Conservation (phyloP, 345 rosid species). For the Rhizophora apiculata region DNA sequence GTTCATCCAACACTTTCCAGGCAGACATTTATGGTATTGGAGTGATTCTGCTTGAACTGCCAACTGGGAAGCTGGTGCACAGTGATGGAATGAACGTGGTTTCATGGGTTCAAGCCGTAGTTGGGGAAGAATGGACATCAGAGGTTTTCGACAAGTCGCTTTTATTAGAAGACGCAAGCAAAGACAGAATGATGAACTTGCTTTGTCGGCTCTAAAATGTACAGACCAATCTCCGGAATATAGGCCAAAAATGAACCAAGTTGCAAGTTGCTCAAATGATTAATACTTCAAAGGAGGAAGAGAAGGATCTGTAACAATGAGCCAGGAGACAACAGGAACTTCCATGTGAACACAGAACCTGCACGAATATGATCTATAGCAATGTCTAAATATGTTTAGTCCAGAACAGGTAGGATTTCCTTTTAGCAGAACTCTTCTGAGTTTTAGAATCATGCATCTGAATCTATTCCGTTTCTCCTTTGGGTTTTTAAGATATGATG, state of each 20-base stretch:
- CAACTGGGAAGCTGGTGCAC: slow-evolving; percentile 45
- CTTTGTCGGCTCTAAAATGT: slow-evolving; percentile 56
- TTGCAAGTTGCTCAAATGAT: slow-evolving; percentile 48
- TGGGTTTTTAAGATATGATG: too few species aligned
- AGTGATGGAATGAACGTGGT: slow-evolving; percentile 42
- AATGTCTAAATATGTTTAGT: background rate
- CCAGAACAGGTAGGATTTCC: too few species aligned
- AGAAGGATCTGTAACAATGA: slow-evolving; percentile 38
- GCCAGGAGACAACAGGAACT: slow-evolving; percentile 1
- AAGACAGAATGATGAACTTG: slow-evolving; percentile 53
- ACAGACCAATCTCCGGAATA: slow-evolving; percentile 30
- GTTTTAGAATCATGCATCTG: too few species aligned
- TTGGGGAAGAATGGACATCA: slow-evolving; percentile 56
- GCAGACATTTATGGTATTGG: slow-evolving; percentile 47
- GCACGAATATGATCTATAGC: background rate
- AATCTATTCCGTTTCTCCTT: too few species aligned
- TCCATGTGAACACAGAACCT: background rate
- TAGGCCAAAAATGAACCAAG: slow-evolving; percentile 44
- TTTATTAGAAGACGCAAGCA: slow-evolving; percentile 46
- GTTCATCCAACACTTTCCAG: slow-evolving; percentile 16
- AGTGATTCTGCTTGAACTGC: slow-evolving; percentile 51
- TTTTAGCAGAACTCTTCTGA: too few species aligned
- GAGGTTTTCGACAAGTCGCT: slow-evolving; percentile 54
- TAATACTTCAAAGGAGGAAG: slow-evolving; percentile 46
- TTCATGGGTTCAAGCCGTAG: slow-evolving; percentile 52